Base-by-base conservation (phyloP, 2,329 filamentous ascomycete species). In the Aspergillus arachidicola region DNA sequence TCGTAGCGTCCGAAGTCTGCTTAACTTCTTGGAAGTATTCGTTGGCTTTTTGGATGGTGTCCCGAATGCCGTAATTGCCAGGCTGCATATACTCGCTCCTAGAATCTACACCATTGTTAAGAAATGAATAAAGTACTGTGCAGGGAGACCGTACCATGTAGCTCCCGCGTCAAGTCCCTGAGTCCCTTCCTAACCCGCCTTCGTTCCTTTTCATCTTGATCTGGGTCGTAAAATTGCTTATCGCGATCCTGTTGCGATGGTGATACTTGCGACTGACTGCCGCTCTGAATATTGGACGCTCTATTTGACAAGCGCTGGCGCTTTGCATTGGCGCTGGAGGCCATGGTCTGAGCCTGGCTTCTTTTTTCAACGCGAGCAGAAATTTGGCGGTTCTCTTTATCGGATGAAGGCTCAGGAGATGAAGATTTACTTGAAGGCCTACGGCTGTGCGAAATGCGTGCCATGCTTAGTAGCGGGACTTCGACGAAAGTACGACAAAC, bases 1-100 rank as follows among this genome's bases (percentile, higher is more conserved):
- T 89, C 0, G 91, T 92, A 0, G 95, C 95, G 75, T 98, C 95
- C 2, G 89, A 88, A 0, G 95, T 97, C 80, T 97, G 94, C 71
- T 91, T 92, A 64, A 96, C 90, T 68, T 87, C 83, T 61, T 83
- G 82, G 65, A 90, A 89, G 16, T 89, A 79, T 41, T 83, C 77
- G 69, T 95, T 89, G 19, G 91, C 89, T 66, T 85, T 84, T 28
- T 85, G 76, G 28, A 98, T 81, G 1, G 88, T 87, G 11, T 90
- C 83, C 62, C 86, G 81, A 19, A 97, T 81, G 1, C 88, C 87
- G 28, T 84, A 81, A 10, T 89, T 91, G 43, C 87, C 86, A 1
- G 85, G 83, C 68, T 88, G 84, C 28, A 96, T 78, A 64, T 88
- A 91, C 69, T 94, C 90, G 65, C 91, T 87, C 57, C 86, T 86